phyloP scores from a whole-genome alignment of 306 rosid species.

The Malus domestica region DNA sequence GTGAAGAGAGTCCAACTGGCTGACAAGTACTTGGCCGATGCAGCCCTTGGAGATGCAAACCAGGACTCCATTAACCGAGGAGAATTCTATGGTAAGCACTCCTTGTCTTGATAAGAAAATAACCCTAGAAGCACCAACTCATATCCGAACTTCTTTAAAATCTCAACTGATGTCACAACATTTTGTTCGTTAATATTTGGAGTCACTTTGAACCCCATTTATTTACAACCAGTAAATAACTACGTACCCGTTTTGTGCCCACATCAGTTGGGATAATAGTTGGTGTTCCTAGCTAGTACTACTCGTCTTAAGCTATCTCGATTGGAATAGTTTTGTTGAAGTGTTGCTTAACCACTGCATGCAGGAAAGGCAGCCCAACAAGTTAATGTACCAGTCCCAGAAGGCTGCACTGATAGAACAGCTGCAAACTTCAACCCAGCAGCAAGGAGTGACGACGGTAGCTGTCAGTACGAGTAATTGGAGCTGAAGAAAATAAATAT shows the following conservation, averaged over 20 bases:
- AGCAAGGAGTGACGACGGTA: constrained; percentile 31
- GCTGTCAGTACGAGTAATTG: constrained; percentile 22
- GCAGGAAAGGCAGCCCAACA: constrained; percentile 41
- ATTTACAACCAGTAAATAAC: background rate
- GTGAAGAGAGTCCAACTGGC: constrained; percentile 51
- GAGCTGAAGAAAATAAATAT: background rate
- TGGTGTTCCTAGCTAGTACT: background rate
- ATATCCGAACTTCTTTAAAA: background rate
- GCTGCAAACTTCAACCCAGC: constrained; percentile 37
- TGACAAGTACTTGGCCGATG: constrained; percentile 35
- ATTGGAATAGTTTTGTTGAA: background rate
- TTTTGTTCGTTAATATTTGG: background rate
- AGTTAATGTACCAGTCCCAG: constrained; percentile 35
- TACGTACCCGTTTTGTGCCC: background rate
- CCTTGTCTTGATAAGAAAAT: background rate
- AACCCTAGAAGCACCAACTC: background rate
- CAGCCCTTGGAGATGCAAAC: constrained; percentile 51
- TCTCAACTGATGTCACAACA: background rate
- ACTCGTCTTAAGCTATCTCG: background rate
- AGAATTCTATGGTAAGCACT: constrained; percentile 30
- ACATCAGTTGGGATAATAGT: background rate
- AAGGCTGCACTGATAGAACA: constrained; percentile 37
- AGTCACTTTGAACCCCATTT: background rate
- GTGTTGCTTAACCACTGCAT: background rate
- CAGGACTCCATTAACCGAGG: constrained; percentile 27